A percentile compares a stretch with the other conserved stretches of the same genome.
Evolutionary conservation across 768 basidiomycete species (phyloP).

Genomic region (Pisolithus orientalis): DNA sequence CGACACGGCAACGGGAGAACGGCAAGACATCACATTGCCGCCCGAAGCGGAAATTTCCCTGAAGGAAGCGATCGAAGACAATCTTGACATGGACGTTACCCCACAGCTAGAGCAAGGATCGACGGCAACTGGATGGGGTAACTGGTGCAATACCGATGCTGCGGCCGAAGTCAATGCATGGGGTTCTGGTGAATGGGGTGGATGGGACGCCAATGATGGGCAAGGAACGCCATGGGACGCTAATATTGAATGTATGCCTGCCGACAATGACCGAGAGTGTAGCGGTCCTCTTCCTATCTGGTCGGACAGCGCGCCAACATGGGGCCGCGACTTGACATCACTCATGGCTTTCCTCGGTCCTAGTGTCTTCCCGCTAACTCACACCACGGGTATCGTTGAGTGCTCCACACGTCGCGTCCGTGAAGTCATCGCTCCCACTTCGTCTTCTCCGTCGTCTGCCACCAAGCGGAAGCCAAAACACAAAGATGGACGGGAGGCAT

Average conservation of each 20-base stretch:
- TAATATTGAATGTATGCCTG: neutral
- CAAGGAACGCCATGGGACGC: conserved; percentile 8
- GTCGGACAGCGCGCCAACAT: conserved; percentile 15
- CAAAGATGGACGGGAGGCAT: conserved; percentile 6
- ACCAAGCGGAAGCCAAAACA: neutral
- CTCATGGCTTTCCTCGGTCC: conserved; percentile 47
- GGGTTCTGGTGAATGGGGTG: neutral
- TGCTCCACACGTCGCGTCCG: conserved; percentile 54
- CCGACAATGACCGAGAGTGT: neutral
- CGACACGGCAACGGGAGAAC: conserved; percentile 9
- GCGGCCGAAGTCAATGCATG: neutral
- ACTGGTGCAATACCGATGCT: conserved; percentile 7
- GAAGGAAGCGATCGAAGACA: conserved; percentile 25
- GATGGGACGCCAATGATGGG: conserved; percentile 7
- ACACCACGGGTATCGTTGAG: conserved; percentile 61
- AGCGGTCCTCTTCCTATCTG: conserved; percentile 5
- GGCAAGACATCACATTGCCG: conserved; percentile 15
- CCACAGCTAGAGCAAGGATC: neutral
- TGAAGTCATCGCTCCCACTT: conserved; percentile 35
- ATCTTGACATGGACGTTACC: conserved; percentile 16
- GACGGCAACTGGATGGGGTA: conserved; percentile 3
- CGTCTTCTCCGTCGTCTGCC: conserved; percentile 6
- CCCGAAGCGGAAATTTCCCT: conserved; percentile 16
- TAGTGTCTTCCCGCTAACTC: conserved; percentile 52
- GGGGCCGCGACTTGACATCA: conserved; percentile 16